A percentile compares a stretch with the other conserved stretches of the same genome.
These are phyloP conservation scores for Curvularia hawaiiensis DNA, from an alignment of 2,329 filamentous ascomycete species.

Conservation along the genomic window DNA sequence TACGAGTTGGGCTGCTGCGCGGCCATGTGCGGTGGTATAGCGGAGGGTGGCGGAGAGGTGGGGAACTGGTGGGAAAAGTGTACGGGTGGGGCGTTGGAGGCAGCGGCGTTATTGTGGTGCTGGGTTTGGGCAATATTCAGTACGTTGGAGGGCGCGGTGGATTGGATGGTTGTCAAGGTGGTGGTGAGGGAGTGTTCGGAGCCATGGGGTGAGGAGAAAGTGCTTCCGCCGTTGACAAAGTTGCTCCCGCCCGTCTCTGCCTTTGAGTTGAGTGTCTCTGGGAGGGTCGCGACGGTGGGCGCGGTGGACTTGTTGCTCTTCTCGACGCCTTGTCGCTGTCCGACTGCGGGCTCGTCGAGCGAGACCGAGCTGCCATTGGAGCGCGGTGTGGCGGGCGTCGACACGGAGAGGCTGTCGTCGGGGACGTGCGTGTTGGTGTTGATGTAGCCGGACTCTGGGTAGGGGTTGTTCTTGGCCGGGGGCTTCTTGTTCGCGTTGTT, in stretches of 20 bases:
- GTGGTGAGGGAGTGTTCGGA: slow-evolving; percentile 82
- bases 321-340: slow-evolving; percentile 60
- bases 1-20: slow-evolving; percentile 73
- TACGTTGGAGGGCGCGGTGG: slow-evolving; percentile 64
- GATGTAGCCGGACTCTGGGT: slow-evolving; percentile 76
- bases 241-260: slow-evolving; percentile 74
- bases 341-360: slow-evolving; percentile 55
- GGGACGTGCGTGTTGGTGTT: slow-evolving; percentile 48
- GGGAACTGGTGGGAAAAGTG: slow-evolving; percentile 65
- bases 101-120: slow-evolving; percentile 31
- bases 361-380: slow-evolving; percentile 62
- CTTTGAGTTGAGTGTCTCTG: slow-evolving; percentile 77
- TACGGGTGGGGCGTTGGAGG: slow-evolving; percentile 48
- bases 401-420: slow-evolving; percentile 53
- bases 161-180: slow-evolving; percentile 85
- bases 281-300: slow-evolving; percentile 82
- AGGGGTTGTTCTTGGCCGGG: slow-evolving; percentile 84
- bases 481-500: slow-evolving; percentile 59
- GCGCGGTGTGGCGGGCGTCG: slow-evolving; percentile 52
- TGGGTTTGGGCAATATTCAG: slow-evolving; percentile 44
- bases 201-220: slow-evolving; percentile 81
- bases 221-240: slow-evolving; percentile 68
- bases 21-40: slow-evolving; percentile 72
- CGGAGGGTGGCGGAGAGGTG: slow-evolving; percentile 64
- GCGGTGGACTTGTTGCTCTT: slow-evolving; percentile 74